Evolutionary conservation across 805 yeast species (phyloP), one percentile per base, ranked within the genome.

Genomic region (Ogataea methylovora): DNA sequence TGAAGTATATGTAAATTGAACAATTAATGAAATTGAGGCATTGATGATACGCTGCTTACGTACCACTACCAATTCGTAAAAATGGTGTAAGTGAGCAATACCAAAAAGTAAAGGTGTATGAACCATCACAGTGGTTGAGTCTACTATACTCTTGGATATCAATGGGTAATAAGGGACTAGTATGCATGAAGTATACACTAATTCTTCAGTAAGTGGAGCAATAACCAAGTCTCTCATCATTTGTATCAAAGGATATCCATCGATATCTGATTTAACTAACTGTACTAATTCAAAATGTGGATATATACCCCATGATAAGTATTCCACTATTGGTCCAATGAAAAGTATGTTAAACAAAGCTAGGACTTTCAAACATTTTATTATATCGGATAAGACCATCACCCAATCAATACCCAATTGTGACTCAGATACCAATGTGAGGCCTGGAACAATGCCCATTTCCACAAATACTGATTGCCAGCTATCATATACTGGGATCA

Each of bases 171-270:
- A 46, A 37, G 56, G 36, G 30, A 58, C 42, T 37, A 61, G 37
- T 40, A 70, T 38, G 43, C 67, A 50, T 0, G 79, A 63, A 2
- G 94, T 63, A 50, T 77, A 85, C 2, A 83, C 69, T 20, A 84
- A 41, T 49, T 85, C 95, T 51, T 85, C 95, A 0, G 90, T 76
- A 2, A 79, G 30, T 4, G 95, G 95, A 0, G 87, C 95, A 26
- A 80, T 60, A 0, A 82, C 36, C 30, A 73, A 64, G 49, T 80
- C 77, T 38, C 92, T 55, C 17, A 75, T 23, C 1, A 76, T 75
- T 18, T 56, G 52, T 4, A 71, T 25, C 6, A 29, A 20, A 4
- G 38, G 35, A 14, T 33, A 29, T 17, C 41, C 36, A 28, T 35
- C 16, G 15, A 27, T 17, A 24, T 39, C 23, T 11, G 35, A 8